Base-by-base conservation (phyloP, 2,329 filamentous ascomycete species). In the Celoporthe dispersa region DNA sequence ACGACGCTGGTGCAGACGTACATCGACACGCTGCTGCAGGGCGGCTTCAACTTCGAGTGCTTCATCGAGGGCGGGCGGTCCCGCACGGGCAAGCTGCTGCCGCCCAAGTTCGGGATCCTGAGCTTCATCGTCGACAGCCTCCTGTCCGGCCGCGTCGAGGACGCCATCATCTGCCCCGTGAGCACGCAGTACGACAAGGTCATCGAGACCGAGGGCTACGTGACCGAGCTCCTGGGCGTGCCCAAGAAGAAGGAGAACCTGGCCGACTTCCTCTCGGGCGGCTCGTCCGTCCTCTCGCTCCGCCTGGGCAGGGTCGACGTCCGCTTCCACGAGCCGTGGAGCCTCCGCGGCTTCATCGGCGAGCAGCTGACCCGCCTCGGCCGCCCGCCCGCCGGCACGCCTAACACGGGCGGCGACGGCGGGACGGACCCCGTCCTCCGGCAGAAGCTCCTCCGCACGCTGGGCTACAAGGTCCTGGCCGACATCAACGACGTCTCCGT, bases 161-260 rank as follows among this genome's bases (percentile, higher is more conserved):
- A 99, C 79, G 91, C 94, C 41, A 92, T 98, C 57, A 94, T 99
- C 66, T 97, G 95, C 75, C 96, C 96, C 0, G 96, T 99, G 61
- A 97, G 93, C 79, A 98, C 94, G 0, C 96, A 99, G 78, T 99
- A 99, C 78, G 96, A 99, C 84, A 99, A 98, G 78, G 96, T 99
- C 68, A 97, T 99, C 71, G 96, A 99, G 80, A 97, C 97, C 0
- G 94, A 97, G 80, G 96, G 94, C 6, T 99, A 99, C 77, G 95
- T 98, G 60, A 96, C 91, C 44, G 96, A 99, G 79, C 87, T 99
- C 2, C 86, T 99, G 0, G 96, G 96, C 3, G 91, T 97, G 72
- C 96, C 96, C 0, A 99, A 99, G 81, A 93, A 93, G 76, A 97
- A 97, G 78, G 96, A 99, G 78, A 98, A 97, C 72, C 83, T 99